These are phyloP conservation scores for Mycena filopes DNA, from an alignment of 768 basidiomycete genomes.

Conservation along the genomic window DNA sequence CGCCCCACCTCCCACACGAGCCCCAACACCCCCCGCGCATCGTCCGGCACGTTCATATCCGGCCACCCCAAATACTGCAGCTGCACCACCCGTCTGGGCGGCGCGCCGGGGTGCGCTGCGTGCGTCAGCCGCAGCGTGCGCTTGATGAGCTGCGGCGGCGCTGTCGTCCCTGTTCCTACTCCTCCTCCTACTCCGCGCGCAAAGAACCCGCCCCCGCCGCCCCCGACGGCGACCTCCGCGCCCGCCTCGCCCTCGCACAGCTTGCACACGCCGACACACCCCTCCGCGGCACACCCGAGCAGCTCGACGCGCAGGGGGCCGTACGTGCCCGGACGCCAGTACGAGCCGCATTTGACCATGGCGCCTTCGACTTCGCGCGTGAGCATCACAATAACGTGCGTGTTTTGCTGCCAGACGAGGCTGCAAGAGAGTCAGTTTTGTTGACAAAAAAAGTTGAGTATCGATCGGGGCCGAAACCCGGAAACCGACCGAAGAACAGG, in stretches of 20 bases:
- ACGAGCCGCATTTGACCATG: constrained; percentile 89
- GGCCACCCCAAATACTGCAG: constrained; percentile 97
- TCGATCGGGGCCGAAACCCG: too few species aligned
- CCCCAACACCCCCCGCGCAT: constrained; percentile 77
- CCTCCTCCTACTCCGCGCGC: too few species aligned
- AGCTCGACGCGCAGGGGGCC: constrained; percentile 76
- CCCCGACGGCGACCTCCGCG: constrained; percentile 22
- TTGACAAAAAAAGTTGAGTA: too few species aligned
- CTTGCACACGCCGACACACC: constrained; percentile 26
- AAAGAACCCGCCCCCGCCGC: constrained; percentile 18
- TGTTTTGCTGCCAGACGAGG: constrained; percentile 93
- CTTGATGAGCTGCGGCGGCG: constrained; percentile 52
- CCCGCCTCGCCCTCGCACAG: constrained; percentile 29
- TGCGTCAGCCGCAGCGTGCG: constrained; percentile 79
- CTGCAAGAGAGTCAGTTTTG: constrained; percentile 55
- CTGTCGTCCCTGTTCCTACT: background rate
- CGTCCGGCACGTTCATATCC: constrained; percentile 93
- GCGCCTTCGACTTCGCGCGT: constrained; percentile 92
- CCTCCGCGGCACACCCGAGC: constrained; percentile 34
- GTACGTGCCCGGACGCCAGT: constrained; percentile 80
- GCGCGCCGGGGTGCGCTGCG: constrained; percentile 64
- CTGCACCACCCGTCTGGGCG: constrained; percentile 79
- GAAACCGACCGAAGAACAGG: too few species aligned
- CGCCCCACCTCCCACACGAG: constrained; percentile 79
- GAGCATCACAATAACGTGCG: constrained; percentile 96